Base-by-base conservation (phyloP, 2,329 filamentous ascomycete genomes). In the Talaromyces sp. region DNA sequence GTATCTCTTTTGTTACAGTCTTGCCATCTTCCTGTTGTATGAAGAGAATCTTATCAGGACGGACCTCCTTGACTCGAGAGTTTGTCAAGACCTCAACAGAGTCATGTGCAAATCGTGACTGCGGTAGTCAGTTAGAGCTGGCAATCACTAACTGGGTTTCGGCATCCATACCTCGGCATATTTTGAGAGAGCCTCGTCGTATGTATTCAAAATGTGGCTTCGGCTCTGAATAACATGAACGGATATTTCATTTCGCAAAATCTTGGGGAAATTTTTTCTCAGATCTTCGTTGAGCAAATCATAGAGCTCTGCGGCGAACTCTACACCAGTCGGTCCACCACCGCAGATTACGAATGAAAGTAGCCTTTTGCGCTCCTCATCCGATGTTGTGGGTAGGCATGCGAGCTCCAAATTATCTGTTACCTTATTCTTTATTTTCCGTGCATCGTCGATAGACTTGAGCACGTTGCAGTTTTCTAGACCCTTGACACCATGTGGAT, bases 261-360 rank as follows among this genome's bases (percentile, higher is more conserved):
- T 84, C 62, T 86, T 87, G 2, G 94, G 94, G 73, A 96, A 99
- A 66, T 89, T 85, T 54, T 82, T 80, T 43, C 87, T 87, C 43
- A 99, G 75, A 70, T 99, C 94, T 72, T 99, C 95, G 69, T 99
- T 99, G 15, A 99, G 81, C 73, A 99, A 86, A 73, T 99, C 94
- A 71, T 89, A 97, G 6, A 99, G 81, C 71, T 99, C 94, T 5
- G 94, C 94, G 1, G 95, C 95, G 67, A 99, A 99, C 72, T 99
- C 94, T 36, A 99, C 94, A 61, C 94, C 94, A 0, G 94, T 99
- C 3, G 94, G 94, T 0, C 94, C 94, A 66, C 94, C 94, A 56
- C 94, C 94, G 69, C 90, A 93, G 58, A 99, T 79, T n/a, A 97
- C 94, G 68, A 99, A 99, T 0, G 94, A 97, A 4, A 99, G 81